phyloP scores from a whole-genome alignment of 495 filamentous ascomycete genomes.

The Penicillium canescens region DNA sequence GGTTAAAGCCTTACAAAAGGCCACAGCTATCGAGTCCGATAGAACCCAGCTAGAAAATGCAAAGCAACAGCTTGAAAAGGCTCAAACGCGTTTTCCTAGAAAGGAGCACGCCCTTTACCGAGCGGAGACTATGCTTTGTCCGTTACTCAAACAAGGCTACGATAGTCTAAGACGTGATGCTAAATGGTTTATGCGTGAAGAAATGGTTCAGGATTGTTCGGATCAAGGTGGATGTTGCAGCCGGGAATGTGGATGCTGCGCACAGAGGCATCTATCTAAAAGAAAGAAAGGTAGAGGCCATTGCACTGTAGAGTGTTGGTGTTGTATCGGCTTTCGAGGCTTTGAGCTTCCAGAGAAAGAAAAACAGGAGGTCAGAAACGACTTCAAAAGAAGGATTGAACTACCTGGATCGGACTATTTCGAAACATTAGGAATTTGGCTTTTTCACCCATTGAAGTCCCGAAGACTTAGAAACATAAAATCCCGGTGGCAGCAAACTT shows the following conservation, averaged over 20 bases:
- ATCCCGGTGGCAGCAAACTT: neutral
- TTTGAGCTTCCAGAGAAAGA: constrained; percentile 3
- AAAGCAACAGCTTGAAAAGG: neutral
- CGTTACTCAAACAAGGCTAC: neutral
- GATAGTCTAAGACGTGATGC: neutral
- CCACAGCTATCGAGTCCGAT: neutral
- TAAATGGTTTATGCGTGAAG: constrained; percentile 9
- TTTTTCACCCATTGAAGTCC: neutral
- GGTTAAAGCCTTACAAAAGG: constrained; percentile 5
- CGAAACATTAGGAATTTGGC: neutral
- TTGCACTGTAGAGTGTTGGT: constrained; percentile 10
- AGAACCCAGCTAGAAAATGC: neutral
- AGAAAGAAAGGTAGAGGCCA: constrained; percentile 4
- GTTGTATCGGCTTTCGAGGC: constrained; percentile 10
- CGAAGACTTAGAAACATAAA: neutral
- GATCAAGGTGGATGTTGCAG: constrained; percentile 13
- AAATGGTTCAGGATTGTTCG: constrained; percentile 11
- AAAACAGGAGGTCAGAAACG: neutral
- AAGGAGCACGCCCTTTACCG: constrained; percentile 2
- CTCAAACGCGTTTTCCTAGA: neutral
- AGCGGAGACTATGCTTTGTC: neutral
- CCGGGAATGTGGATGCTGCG: constrained; percentile 11
- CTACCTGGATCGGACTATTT: neutral
- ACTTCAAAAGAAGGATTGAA: neutral
- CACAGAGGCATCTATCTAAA: neutral